A percentile compares a stretch with the other conserved stretches of the same genome.
Evolutionary conservation across 2,329 filamentous ascomycete genomes (phyloP).

Genomic region (Teratosphaeria viscida): DNA sequence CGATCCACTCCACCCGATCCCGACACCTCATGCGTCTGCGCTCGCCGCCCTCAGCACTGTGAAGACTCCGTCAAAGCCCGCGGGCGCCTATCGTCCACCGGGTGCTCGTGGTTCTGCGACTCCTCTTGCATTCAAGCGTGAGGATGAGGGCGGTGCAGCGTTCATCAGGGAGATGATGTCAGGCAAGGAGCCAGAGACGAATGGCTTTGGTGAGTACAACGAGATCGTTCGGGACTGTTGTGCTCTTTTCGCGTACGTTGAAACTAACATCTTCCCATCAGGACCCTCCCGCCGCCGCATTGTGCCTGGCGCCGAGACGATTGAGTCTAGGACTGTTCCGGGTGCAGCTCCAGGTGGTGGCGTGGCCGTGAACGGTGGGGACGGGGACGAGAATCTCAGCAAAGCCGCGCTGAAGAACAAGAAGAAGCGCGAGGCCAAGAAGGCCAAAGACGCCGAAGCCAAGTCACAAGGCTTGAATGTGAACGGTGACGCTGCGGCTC

Average conservation of each 20-base stretch:
- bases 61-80: slow-evolving; percentile 92
- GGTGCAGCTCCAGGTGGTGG: slow-evolving; percentile 58
- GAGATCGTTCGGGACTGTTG: neutral
- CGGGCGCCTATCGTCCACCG: slow-evolving; percentile 91
- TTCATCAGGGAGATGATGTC: slow-evolving; percentile 72
- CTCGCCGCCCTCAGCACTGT: slow-evolving; percentile 69
- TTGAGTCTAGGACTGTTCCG: slow-evolving; percentile 49
- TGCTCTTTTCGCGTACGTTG: neutral
- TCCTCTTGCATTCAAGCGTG: slow-evolving; percentile 89
- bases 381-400: slow-evolving; percentile 64
- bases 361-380: slow-evolving; percentile 49
- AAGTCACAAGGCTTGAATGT: slow-evolving; percentile 40
- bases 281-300: slow-evolving; percentile 53
- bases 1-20: slow-evolving; percentile 64
- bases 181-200: slow-evolving; percentile 36
- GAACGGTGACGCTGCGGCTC: slow-evolving; percentile 36
- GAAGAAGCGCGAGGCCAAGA: slow-evolving; percentile 94
- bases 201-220: slow-evolving; percentile 56
- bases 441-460: slow-evolving; percentile 67
- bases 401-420: slow-evolving; percentile 92
- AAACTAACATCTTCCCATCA: neutral
- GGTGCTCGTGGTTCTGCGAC: slow-evolving; percentile 83
- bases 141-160: slow-evolving; percentile 89
- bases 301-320: slow-evolving; percentile 76
- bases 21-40: slow-evolving; percentile 72